phyloP scores from a whole-genome alignment of 1,139 yeast genomes.

The Taphrina deformans region DNA sequence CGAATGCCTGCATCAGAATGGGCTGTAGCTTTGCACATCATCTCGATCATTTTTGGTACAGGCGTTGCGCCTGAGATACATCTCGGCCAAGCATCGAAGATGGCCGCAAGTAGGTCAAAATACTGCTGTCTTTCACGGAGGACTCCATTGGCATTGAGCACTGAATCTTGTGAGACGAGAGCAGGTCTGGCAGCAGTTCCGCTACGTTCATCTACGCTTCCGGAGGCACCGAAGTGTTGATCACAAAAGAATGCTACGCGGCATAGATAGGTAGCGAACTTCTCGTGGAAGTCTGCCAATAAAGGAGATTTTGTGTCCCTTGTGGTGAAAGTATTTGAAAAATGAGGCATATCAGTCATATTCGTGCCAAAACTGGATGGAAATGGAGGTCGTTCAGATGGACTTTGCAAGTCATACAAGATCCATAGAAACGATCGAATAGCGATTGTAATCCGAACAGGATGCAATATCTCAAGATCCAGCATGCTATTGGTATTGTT shows the following conservation, averaged over 20 bases:
- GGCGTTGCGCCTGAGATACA: constrained; percentile 56
- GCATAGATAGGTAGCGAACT: constrained; percentile 10
- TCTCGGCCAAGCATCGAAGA: constrained; percentile 71
- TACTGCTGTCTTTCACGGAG: constrained; percentile 45
- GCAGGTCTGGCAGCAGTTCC: constrained; percentile 6
- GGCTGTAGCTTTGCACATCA: constrained; percentile 71
- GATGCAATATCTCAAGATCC: constrained; percentile 64
- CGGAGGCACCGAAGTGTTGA: constrained; percentile 23
- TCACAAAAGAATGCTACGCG: constrained; percentile 36
- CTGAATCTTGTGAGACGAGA: background rate
- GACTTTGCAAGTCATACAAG: constrained; percentile 57
- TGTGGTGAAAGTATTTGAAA: background rate
- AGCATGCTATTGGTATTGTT: constrained; percentile 51
- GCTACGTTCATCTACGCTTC: constrained; percentile 5
- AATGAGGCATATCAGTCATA: background rate
- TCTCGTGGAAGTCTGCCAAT: constrained; percentile 14
- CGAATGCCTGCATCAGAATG: constrained; percentile 66
- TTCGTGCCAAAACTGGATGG: constrained; percentile 53
- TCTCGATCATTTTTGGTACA: constrained; percentile 66
- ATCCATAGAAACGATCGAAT: constrained; percentile 70
- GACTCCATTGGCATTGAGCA: background rate
- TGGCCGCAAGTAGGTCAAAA: constrained; percentile 65
- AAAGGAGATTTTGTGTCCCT: background rate
- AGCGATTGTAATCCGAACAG: constrained; percentile 71
- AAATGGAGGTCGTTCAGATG: constrained; percentile 65